Base-by-base conservation (phyloP, 768 basidiomycete genomes). In the Pleurotus eryngii region DNA sequence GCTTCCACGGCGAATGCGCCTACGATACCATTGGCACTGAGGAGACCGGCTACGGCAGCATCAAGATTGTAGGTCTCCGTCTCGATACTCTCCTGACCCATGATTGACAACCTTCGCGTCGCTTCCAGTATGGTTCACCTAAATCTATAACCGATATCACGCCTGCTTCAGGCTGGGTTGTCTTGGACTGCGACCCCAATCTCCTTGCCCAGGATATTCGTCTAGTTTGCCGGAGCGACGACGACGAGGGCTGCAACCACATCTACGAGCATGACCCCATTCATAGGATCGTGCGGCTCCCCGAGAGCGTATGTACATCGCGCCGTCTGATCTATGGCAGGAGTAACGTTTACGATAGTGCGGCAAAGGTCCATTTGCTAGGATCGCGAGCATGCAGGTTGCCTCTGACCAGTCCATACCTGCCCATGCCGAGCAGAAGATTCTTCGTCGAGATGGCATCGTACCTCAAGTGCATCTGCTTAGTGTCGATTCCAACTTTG, bases 231-330 rank as follows among this genome's bases (percentile, higher is more conserved):
- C 14, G 24, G 15, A 54, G 51, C 22, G 51, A 54, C 17, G 51
- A 42, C n/a, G 65, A 68, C 9, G 57, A 64, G 20, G 65, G 67
- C 7, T 81, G 80, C 63, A 64, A 67, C 17, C 78, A 78, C 55
- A 64, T 82, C 11, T 76, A 70, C 58, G 58, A 61, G 38, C 64
- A 69, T 30, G 64, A 63, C 42, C 72, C 79, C 0, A 75, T 70
- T n/a, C 76, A 75, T 58, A 83, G 79, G 59, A 66, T 85, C 18
- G 81, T 83, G 30, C 74, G 81, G 17, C 64, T 85, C 6, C 82
- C 83, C 3, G 75, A 83, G 61, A 70, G 69, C 50, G 83, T 83
- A 53, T 46, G 76, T 71, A 17, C 43, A 18, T n/a, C 55, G 8
- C 20, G 45, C 38, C 49, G 3, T 1, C n/a, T 24, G 7, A 37